These are phyloP conservation scores for Teratosphaeria destructans DNA, from an alignment of 2,329 filamentous ascomycete genomes.

Conservation along the genomic window DNA sequence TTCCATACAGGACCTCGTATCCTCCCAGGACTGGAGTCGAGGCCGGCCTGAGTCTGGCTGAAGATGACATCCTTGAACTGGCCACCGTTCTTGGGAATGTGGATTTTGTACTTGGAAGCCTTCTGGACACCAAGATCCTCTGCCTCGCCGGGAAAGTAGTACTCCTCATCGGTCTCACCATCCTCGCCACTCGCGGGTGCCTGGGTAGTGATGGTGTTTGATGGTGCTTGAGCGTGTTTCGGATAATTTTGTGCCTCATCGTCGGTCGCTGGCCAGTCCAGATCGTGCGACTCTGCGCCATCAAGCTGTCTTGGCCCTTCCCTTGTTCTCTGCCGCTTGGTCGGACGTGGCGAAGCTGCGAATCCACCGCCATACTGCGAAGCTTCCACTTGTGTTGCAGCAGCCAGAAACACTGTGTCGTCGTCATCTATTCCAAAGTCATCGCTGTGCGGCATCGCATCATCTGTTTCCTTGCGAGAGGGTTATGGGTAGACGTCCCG, in stretches of 20 bases:
- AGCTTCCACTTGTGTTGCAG: constrained; percentile 21
- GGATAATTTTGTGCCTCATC: constrained; percentile 13
- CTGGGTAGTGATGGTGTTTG: constrained; percentile 2
- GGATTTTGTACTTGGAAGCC: constrained; percentile 33
- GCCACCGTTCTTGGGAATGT: constrained; percentile 31
- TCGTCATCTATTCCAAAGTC: constrained; percentile 24
- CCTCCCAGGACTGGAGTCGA: constrained; percentile 32
- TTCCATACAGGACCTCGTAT: constrained; percentile 40
- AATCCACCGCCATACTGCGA: constrained; percentile 19
- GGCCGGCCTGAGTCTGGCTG: constrained; percentile 32
- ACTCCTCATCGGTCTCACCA: constrained; percentile 9
- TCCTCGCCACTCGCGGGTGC: constrained; percentile 3
- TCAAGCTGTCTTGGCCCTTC: constrained; percentile 12
- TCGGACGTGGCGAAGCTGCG: constrained; percentile 22
- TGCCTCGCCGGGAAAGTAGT: constrained; percentile 19
- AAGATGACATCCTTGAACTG: constrained; percentile 32
- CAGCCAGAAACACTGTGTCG: constrained; percentile 22
- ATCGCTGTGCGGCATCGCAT: constrained; percentile 22
- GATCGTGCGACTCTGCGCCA: constrained; percentile 13
- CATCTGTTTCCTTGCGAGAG: background rate
- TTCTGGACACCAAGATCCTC: constrained; percentile 12
- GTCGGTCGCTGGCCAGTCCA: constrained; percentile 11
- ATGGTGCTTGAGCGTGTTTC: constrained; percentile 5
- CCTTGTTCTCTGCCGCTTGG: constrained; percentile 20
- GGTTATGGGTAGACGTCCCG: background rate